Base-by-base conservation (phyloP, 805 yeast species). In the Scheffersomyces coipomensis region DNA sequence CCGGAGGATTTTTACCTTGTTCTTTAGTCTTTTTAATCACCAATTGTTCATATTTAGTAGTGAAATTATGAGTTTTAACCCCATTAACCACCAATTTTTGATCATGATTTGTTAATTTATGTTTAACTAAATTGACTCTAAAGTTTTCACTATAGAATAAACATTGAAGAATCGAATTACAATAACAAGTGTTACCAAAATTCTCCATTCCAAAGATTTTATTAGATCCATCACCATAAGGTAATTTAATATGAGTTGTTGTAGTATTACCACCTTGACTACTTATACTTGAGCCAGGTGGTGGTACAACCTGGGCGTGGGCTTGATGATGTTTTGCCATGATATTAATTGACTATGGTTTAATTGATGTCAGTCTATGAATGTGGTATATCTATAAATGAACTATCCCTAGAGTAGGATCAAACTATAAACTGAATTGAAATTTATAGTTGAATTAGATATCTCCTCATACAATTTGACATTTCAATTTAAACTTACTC, bases 181-280 rank as follows among this genome's bases (percentile, higher is more conserved):
- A 87, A 66, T 91, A 91, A 65, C 98, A 93, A 0, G 97, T 89
- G 58, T 89, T 84, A 2, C 95, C 96, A 52, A 85, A 85, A 55
- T 86, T 86, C 56, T 86, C 93, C 76, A 84, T 78, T 1, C 95
- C 95, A 58, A 78, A 85, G 17, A 85, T 74, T 57, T 84, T 85
- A 44, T 76, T 68, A 5, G 81, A 66, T 1, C 89, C 90, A 55
- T 81, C 82, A 4, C 88, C 90, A 53, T 43, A 39, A 18, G 42
- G 46, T n/a, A n/a, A n/a, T n/a, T n/a, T n/a, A 25, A 39, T 39
- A n/a, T 13, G 23, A 31, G 5, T 23, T 5, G n/a, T 18, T 29
- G 33, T 8, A n/a, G n/a, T n/a, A n/a, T n/a, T n/a, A 12, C 27
- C 27, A 12, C 12, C 27, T 24, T 24, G 13, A 24, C 12, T 24